Evolutionary conservation across 257 asterid species (phyloP), one percentile per base, ranked within the genome.

Genomic region (Ballota nigra): DNA sequence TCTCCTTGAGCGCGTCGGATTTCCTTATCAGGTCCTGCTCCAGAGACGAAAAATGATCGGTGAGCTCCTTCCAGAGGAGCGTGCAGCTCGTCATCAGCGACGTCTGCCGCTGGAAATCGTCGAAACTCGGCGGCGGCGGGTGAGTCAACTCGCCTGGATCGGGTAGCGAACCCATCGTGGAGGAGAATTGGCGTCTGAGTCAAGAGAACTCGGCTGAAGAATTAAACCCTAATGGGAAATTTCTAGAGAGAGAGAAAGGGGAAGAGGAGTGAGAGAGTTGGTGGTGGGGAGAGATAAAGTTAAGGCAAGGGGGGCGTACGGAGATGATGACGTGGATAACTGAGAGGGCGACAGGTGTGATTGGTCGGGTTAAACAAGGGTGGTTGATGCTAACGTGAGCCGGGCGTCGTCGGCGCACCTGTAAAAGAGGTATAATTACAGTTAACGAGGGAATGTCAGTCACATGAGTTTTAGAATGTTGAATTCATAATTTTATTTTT

Each of bases 11-110:
- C 0, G 92, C 85, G 10, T 89, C 93, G 19, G 97, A 90, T 41
- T 95, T 86, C 43, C 65, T 79, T 59, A 85, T 80, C 24, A 95
- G 86, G 82, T 92, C 92, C 79, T 90, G 94, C 62, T 95, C 99
- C 4, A 95, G 92, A 0, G 96, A 75, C 29, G 88, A 78, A 89
- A 95, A 95, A 69, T 95, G 99, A 78, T 95, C 99, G 75, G 99
- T 89, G 69, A 95, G 93, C 24, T 95, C 99, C 57, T 92, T 95
- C 99, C 99, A 95, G 47, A 95, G 96, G 19, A 95, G 96, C 2
- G 99, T 95, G 77, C 99, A 95, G 85, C 96, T 89, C 8, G 99
- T 95, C 99, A 95, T 95, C 38, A 92, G 83, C 33, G 99, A 95
- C 18, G 99, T 83, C 81, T 95, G 99, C 66, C 98, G 87, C 87